A percentile compares a stretch with the other conserved stretches of the same genome.
These are phyloP conservation scores for Yamadazyma trypodendri DNA, from an alignment of 1,139 yeast species.

Conservation along the genomic window DNA sequence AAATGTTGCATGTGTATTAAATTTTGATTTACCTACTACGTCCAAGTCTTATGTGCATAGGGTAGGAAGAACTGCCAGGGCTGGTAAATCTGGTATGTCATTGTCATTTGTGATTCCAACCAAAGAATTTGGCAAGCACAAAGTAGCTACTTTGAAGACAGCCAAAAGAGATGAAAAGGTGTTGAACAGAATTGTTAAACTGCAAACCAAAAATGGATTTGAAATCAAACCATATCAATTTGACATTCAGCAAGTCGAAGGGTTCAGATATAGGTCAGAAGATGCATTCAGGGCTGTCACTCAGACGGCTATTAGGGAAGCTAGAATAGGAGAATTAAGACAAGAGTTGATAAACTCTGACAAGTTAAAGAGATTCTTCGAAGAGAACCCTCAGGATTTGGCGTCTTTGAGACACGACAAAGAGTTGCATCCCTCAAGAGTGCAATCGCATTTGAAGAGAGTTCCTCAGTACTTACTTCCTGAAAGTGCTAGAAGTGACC, in stretches of 20 bases:
- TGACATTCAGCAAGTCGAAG: constrained; percentile 90
- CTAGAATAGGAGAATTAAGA: constrained; percentile 86
- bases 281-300: constrained; percentile 97
- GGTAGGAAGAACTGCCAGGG: constrained; percentile 97
- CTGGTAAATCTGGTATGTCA: constrained; percentile 94
- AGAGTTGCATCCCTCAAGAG: constrained; percentile 78
- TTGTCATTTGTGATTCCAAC: constrained; percentile 86
- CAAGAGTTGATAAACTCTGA: constrained; percentile 86
- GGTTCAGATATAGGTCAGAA: constrained; percentile 94
- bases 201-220: constrained; percentile 72
- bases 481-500: constrained; percentile 64
- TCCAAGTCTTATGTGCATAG: constrained; percentile 91
- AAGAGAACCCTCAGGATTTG: constrained; percentile 96
- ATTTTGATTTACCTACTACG: constrained; percentile 90
- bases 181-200: constrained; percentile 69
- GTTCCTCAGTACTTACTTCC: constrained; percentile 93
- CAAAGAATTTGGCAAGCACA: constrained; percentile 87
- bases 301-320: constrained; percentile 85
- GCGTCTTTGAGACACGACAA: constrained; percentile 87
- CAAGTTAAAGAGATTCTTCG: constrained; percentile 89
- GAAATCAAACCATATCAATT: constrained; percentile 83
- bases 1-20: constrained; percentile 93
- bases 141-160: constrained; percentile 66
- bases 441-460: constrained; percentile 82
- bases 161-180: constrained; percentile 88